phyloP scores from a whole-genome alignment of 768 basidiomycete genomes.

The Hericium alpestre region DNA sequence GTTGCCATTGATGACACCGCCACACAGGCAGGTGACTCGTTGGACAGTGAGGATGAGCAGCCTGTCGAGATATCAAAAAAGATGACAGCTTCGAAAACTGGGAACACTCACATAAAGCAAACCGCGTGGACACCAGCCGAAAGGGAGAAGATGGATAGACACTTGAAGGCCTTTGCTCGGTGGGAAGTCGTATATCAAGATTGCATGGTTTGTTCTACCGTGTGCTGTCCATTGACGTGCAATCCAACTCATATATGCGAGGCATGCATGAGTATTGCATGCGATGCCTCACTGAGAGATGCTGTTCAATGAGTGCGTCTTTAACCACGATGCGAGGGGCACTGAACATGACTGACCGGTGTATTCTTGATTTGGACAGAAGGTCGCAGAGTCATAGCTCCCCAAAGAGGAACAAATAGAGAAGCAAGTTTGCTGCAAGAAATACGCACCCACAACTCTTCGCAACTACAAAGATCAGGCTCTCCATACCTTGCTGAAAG shows the following conservation, averaged over 20 bases:
- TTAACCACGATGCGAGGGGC: too few species aligned
- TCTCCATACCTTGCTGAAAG: slow-evolving; percentile 7
- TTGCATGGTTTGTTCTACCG: neutral
- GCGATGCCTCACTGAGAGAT: neutral
- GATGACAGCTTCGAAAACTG: too few species aligned
- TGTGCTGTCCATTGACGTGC: neutral
- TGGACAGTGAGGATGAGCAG: too few species aligned
- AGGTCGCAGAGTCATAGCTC: neutral
- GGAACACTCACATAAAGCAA: neutral
- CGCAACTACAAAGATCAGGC: slow-evolving; percentile 3
- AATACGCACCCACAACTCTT: neutral
- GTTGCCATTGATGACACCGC: too few species aligned
- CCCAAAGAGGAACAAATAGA: slow-evolving; percentile 1
- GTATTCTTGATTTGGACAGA: too few species aligned
- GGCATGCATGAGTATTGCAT: neutral
- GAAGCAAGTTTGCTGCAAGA: neutral
- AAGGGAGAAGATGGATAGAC: neutral
- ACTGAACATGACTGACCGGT: too few species aligned
- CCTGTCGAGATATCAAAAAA: too few species aligned
- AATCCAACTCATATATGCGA: neutral
- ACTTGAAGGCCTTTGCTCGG: neutral
- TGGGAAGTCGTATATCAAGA: neutral
- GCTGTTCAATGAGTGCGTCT: too few species aligned
- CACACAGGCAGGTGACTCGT: too few species aligned
- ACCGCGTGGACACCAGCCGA: neutral